Evolutionary conservation across 2,329 filamentous ascomycete species (phyloP).

Genomic region (Arthrobotrys sinensis): DNA sequence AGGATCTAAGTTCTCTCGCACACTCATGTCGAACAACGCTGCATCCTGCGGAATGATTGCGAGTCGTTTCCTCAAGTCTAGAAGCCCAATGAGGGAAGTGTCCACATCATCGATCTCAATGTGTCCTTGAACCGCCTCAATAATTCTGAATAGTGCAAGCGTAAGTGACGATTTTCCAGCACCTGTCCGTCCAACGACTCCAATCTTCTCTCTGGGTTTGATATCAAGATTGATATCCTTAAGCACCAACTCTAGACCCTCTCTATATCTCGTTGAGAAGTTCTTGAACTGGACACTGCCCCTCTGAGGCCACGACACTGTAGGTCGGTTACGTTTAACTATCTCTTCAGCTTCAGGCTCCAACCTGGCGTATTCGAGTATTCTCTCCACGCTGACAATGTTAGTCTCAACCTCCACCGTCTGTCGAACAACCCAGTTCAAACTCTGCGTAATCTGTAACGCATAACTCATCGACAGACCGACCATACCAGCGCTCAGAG

Average conservation of each 20-base stretch:
- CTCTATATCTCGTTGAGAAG: constrained; percentile 93
- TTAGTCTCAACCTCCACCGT: constrained; percentile 99
- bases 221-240: constrained; percentile 94
- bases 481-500: constrained; percentile 80
- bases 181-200: constrained; percentile 94
- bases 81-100: constrained; percentile 88
- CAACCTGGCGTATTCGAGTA: constrained; percentile 92
- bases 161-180: constrained; percentile 97
- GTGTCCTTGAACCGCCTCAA: constrained; percentile 85
- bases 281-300: constrained; percentile 92
- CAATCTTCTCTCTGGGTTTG: constrained; percentile 97
- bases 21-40: constrained; percentile 91
- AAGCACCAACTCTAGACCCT: constrained; percentile 89
- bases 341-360: constrained; percentile 96
- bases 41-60: constrained; percentile 99
- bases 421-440: constrained; percentile 99
- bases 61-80: constrained; percentile 88
- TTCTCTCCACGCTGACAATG: constrained; percentile 97
- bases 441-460: constrained; percentile 91
- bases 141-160: constrained; percentile 92
- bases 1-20: constrained; percentile 92
- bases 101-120: constrained; percentile 92
- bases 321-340: constrained; percentile 86
- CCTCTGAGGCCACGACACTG: constrained; percentile 90
- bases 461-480: constrained; percentile 98